Base-by-base conservation (phyloP, 257 asterid species). In the Solanum gandarillasii region DNA sequence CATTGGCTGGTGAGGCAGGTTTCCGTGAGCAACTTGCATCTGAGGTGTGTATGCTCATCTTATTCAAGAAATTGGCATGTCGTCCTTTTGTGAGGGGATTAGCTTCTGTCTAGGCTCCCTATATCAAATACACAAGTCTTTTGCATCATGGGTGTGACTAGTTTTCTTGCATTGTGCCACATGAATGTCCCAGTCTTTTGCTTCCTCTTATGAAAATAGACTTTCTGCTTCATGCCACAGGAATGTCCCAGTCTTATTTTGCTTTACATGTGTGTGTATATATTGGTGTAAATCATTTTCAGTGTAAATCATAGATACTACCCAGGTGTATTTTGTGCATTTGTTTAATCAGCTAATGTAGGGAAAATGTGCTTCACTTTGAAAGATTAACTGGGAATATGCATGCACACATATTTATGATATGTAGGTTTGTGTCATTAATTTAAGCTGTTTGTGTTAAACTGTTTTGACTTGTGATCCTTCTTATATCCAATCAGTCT, bases 31-130 rank as follows among this genome's bases (percentile, higher is more conserved):
- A 89, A 68, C 78, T 90, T 86, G 76, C 95, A 55, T 90, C 89
- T 38, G 94, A 94, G 98, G 98, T 94, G 86, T 88, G 92, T 89
- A 46, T 18, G 27, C 34, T 27, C 35, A 58, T 78, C 74, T 31
- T 43, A 32, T 48, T 36, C 67, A 43, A 38, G 36, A 86, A 46
- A 86, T 23, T 86, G 35, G 18, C 84, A 86, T 58, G 23, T 86
- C 23, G 25, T 27, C 32, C 32, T 62, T 85, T 55, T 55, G 65
- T 78, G 70, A 46, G 41, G 29, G 20, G 29, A 9, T 46, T 43
- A 27, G 48, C 38, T 73, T 55, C 46, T 86, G 52, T 41, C 5
- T 46, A 43, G 55, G 39, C 23, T 12, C 18, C 73, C 68, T 70
- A 73, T 31, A 48, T 31, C 34, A 86, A 72, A 72, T 20, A 43